Conservation (phyloP, 164 flowering plant species). For the Vitis labrusca region DNA sequence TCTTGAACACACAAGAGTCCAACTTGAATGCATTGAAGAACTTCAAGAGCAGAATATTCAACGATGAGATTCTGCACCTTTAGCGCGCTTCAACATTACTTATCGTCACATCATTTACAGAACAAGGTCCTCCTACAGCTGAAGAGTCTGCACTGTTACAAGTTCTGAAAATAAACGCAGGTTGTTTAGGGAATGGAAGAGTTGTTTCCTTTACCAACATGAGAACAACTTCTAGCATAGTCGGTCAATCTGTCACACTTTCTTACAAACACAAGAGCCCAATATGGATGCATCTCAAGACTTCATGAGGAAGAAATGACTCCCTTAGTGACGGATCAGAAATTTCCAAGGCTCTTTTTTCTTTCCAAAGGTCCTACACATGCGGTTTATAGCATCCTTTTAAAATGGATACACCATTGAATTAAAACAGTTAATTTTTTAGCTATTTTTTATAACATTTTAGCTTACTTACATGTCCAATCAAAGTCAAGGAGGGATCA, state of each 20-base stretch:
- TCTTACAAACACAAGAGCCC: constrained; percentile 38
- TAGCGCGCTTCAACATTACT: too few relatives aligned
- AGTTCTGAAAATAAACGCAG: constrained; percentile 12
- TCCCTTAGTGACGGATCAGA: background rate
- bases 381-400: background rate
- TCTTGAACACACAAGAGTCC: background rate
- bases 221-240: constrained; percentile 16
- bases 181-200: constrained; percentile 14
- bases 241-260: constrained; percentile 16
- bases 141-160: too few relatives aligned
- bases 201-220: constrained; percentile 13
- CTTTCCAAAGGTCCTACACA: too few relatives aligned
- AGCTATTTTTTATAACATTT: too few relatives aligned
- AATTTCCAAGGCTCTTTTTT: too few relatives aligned
- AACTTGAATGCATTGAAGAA: background rate
- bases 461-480: constrained; percentile 15
- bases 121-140: too few relatives aligned
- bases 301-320: constrained; percentile 14
- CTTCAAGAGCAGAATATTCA: background rate
- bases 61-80: too few relatives aligned
- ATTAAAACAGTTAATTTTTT: too few relatives aligned
- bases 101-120: too few relatives aligned
- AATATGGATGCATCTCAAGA: constrained; percentile 30
- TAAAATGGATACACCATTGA: background rate
- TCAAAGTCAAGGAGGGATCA: constrained; percentile 3